Conservation (phyloP, 2,329 filamentous ascomycete genomes). For the Neurospora sp. region DNA sequence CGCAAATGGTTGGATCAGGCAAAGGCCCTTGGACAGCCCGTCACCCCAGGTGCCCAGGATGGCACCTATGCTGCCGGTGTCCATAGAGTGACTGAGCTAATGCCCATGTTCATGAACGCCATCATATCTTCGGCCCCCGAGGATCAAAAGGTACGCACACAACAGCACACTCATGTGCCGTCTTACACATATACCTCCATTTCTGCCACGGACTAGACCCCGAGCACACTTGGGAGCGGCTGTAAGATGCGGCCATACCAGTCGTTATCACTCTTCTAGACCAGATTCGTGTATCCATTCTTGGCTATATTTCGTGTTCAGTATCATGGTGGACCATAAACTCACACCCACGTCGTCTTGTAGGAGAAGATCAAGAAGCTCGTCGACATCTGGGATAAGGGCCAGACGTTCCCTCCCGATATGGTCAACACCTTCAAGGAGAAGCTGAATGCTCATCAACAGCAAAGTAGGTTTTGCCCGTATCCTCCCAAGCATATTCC, state of each 20-base stretch:
- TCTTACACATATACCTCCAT: conserved; percentile 1
- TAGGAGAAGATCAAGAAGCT: conserved; percentile 95
- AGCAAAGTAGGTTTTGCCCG: conserved; percentile 50
- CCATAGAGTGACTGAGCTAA: conserved; percentile 89
- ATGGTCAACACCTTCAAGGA: conserved; percentile 78
- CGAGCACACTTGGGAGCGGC: background rate
- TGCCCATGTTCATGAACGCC: conserved; percentile 91
- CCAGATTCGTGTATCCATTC: conserved; percentile 9
- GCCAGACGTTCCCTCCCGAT: conserved; percentile 72
- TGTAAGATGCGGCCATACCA: background rate
- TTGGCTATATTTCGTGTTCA: conserved; percentile 1
- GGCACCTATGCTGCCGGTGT: conserved; percentile 93
- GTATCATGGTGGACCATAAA: conserved; percentile 18
- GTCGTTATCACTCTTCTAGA: background rate
- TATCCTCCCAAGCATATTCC: conserved; percentile 7
- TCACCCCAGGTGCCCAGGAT: conserved; percentile 72
- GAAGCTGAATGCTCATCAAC: conserved; percentile 54
- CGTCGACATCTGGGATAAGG: conserved; percentile 96
- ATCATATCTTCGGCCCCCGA: conserved; percentile 79
- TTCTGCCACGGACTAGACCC: background rate
- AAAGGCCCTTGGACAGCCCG: conserved; percentile 71
- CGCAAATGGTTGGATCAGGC: conserved; percentile 97
- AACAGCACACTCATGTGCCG: conserved; percentile 9
- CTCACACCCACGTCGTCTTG: conserved; percentile 36
- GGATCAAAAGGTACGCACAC: conserved; percentile 87